These are phyloP conservation scores for Cynanchum wilfordii DNA, from an alignment of 257 asterid genomes.

Conservation along the genomic window DNA sequence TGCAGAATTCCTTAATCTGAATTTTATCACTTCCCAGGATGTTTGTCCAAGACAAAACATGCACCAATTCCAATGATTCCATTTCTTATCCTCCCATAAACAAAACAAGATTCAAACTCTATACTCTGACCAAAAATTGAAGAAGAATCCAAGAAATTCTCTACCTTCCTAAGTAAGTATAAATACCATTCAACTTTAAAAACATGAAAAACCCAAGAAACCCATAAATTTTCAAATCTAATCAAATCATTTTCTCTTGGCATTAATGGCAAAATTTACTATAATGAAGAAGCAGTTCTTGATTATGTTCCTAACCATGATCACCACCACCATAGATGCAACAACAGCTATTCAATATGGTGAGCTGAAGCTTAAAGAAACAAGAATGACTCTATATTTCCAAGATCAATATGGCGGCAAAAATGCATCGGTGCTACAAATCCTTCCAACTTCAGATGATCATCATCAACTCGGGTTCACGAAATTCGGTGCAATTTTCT, in stretches of 20 bases:
- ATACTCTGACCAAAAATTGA: too few relatives aligned
- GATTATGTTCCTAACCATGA: conserved; percentile 2
- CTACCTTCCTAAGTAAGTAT: not conserved
- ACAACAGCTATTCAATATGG: not conserved
- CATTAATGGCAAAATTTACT: conserved; percentile 4
- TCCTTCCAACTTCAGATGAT: not conserved
- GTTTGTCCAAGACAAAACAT: not conserved
- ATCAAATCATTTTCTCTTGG: not conserved
- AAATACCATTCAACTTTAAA: conserved; percentile 2
- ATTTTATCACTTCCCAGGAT: not conserved
- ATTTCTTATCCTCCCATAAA: too few relatives aligned
- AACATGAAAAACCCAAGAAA: too few relatives aligned
- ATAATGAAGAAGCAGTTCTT: not conserved
- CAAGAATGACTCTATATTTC: conserved; percentile 8
- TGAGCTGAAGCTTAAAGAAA: conserved; percentile 6
- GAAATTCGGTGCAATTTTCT: conserved; percentile 3
- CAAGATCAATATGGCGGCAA: conserved; percentile 5
- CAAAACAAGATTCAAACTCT: not conserved
- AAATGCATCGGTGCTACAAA: not conserved
- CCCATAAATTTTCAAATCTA: not conserved
- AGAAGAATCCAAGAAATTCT: not conserved
- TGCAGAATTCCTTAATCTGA: not conserved
- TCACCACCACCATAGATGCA: not conserved
- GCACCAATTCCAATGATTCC: not conserved
- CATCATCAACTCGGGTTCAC: not conserved